A percentile compares a stretch with the other conserved stretches of the same genome.
Evolutionary conservation across 139 green algal species (phyloP).

Genomic region (Picochlorum sp.): DNA sequence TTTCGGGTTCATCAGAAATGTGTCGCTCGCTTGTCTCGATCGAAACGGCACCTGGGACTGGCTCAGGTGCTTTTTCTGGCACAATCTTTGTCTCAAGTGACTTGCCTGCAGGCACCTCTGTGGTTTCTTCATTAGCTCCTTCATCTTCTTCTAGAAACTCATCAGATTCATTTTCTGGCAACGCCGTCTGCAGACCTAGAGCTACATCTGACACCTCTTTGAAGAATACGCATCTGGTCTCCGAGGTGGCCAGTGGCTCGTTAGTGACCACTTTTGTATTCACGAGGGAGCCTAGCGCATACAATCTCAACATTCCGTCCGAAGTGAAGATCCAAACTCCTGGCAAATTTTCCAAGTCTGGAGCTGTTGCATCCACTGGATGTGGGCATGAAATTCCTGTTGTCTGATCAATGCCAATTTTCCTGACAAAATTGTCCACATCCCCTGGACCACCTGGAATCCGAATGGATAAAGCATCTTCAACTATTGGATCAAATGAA

Average conservation of each 20-base stretch:
- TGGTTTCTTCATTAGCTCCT: not conserved
- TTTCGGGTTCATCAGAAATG: no score
- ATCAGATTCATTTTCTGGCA: not conserved
- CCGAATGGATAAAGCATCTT: constrained; percentile 38
- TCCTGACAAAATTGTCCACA: constrained; percentile 49
- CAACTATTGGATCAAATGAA: constrained; percentile 25
- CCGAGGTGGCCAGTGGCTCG: not conserved
- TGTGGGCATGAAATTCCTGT: constrained; percentile 18
- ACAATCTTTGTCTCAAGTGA: not conserved
- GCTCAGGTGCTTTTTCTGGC: no score
- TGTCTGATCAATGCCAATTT: constrained; percentile 34
- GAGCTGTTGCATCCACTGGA: constrained; percentile 29
- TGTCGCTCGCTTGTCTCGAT: no score
- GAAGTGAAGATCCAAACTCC: constrained; percentile 42
- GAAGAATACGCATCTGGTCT: not conserved
- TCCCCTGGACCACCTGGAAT: constrained; percentile 41
- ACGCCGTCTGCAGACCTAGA: not conserved
- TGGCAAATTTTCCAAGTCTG: constrained; percentile 31
- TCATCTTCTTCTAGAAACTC: constrained; percentile 6
- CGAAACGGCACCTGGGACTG: no score
- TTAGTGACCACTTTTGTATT: not conserved
- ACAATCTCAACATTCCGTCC: constrained; percentile 45
- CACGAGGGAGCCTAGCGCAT: constrained; percentile 23
- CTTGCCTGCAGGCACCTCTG: not conserved
- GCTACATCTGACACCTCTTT: not conserved